Percentiles rank a stretch among this genome's conserved stretches.
Conservation (phyloP, 2,329 filamentous ascomycete genomes). For the Venturia pyrina region DNA sequence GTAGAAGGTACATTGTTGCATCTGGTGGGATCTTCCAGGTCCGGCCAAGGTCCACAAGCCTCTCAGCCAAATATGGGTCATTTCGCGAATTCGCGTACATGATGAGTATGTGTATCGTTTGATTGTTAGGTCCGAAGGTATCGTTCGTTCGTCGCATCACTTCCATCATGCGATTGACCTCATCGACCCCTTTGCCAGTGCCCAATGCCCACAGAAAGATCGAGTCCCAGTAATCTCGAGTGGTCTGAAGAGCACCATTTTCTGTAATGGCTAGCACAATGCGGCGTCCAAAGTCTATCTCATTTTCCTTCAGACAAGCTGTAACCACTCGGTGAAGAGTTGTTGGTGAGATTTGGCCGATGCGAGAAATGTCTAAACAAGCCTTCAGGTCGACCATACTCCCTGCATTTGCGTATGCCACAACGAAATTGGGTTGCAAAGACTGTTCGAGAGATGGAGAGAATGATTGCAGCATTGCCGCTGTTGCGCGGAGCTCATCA, state of each 20-base stretch:
- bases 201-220: constrained; percentile 67
- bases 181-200: constrained; percentile 60
- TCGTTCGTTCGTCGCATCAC: constrained; percentile 48
- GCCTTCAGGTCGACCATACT: background rate
- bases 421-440: background rate
- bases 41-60: constrained; percentile 57
- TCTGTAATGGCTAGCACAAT: constrained; percentile 39
- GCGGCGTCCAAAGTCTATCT: constrained; percentile 51
- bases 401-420: background rate
- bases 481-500: background rate
- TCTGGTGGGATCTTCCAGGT: constrained; percentile 58
- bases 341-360: background rate
- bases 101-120: constrained; percentile 69
- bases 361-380: background rate
- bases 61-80: constrained; percentile 62
- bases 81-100: constrained; percentile 59
- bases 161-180: constrained; percentile 62
- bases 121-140: constrained; percentile 45
- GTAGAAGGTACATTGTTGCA: constrained; percentile 59
- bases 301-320: constrained; percentile 19
- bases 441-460: background rate
- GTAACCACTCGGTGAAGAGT: background rate
- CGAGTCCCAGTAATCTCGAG: constrained; percentile 57
- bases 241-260: background rate
- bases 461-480: background rate